Base-by-base conservation (phyloP, 495 filamentous ascomycete genomes). In the Diplogelasinospora grovesii region DNA sequence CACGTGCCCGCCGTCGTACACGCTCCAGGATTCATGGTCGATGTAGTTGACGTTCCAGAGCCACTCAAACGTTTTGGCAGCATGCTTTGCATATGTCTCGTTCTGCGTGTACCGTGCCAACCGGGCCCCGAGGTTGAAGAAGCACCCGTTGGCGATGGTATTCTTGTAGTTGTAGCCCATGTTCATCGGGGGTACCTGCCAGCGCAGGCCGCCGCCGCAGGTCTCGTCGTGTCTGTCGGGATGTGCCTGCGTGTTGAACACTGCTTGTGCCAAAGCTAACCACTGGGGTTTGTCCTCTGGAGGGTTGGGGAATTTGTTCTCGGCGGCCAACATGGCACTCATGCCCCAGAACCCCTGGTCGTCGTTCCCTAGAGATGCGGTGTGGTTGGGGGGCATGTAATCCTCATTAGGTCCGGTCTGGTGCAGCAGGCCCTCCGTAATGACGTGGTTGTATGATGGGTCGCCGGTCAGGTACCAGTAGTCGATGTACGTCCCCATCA, bases 101-200 rank as follows among this genome's bases (percentile, higher is more conserved):
- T 95, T 94, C 5, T 74, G 69, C 6, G 86, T 87, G 56, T 87
- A 90, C 34, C 70, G 71, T 0, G 83, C 84, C 36, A 94, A 64
- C 7, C 89, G 75, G 1, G 86, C 78, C 3, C 79, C 83, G 26
- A 94, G 61, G 45, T 93, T 80, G 67, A 95, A 92, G 63, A 90
- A 86, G 41, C 80, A 77, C n/a, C 46, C 53, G 36, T 86, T 80
- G 43, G 56, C 53, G 39, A 57, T 39, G 78, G 75, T 76, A 59
- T 89, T 93, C 62, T 90, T 90, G 65, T 92, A 90, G 46, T 81
- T 73, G 50, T 85, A 93, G 5, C 86, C 86, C n/a, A 68, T 73
- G 51, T 87, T 86, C 47, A 72, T 79, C 2, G 73, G 73, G 39
- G 82, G 81, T 15, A 90, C 81, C 59, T 90, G 86, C 86, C 86